Conservation (phyloP, 345 rosid species). For the Turritis glabra region DNA sequence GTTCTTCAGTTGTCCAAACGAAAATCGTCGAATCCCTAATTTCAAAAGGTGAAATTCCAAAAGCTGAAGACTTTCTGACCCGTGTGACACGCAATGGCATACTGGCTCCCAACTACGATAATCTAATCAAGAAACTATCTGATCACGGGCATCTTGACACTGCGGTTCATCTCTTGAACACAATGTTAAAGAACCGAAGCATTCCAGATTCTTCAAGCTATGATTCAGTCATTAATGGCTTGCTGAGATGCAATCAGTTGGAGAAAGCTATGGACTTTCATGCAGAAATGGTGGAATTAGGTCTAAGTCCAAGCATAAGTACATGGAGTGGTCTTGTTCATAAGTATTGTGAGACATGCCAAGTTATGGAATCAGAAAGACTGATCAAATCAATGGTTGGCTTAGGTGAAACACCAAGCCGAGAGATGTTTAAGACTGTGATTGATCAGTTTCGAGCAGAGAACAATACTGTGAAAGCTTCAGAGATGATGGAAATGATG, state of each 20-base stretch:
- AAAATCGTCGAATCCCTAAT: conserved; percentile 51
- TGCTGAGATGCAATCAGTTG: conserved; percentile 44
- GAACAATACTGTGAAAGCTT: conserved; percentile 61
- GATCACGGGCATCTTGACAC: conserved; percentile 41
- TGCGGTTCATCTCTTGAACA: conserved; percentile 63
- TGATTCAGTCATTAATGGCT: conserved; percentile 51
- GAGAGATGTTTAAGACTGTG: conserved; percentile 52
- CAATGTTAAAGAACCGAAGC: conserved; percentile 59
- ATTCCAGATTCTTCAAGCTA: conserved; percentile 56
- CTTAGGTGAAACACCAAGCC: conserved; percentile 59
- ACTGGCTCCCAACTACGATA: conserved; percentile 43
- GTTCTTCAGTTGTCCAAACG: conserved; percentile 51
- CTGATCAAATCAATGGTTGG: conserved; percentile 50
- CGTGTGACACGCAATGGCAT: conserved; percentile 44
- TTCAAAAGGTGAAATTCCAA: conserved; percentile 43
- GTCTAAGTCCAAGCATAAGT: conserved; percentile 54
- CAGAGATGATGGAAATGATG: conserved; percentile 64
- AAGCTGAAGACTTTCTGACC: conserved; percentile 60
- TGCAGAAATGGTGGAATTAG: conserved; percentile 58
- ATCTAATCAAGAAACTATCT: conserved; percentile 58
- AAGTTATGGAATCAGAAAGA: conserved; percentile 54
- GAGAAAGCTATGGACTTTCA: conserved; percentile 61
- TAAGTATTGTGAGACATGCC: conserved; percentile 46
- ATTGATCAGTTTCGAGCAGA: conserved; percentile 51
- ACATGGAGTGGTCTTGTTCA: conserved; percentile 51